Conservation (phyloP, 108 stramenopile species). For the Ochromonas danica region DNA sequence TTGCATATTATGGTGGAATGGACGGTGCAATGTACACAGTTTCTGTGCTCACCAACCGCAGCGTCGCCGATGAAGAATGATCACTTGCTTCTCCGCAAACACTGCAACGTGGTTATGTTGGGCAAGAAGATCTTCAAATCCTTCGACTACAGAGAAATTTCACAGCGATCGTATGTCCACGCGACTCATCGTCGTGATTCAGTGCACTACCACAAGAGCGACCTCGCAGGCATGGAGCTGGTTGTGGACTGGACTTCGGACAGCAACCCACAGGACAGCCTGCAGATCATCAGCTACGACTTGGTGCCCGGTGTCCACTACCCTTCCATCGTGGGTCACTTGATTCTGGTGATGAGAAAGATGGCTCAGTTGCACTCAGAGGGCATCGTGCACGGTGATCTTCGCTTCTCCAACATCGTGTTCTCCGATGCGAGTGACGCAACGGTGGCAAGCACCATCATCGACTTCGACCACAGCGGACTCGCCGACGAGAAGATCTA, state of each 20-base stretch:
- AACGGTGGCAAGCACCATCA: not conserved
- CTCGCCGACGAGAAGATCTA: conserved; percentile 1
- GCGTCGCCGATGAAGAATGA: not conserved
- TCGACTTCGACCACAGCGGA: not conserved
- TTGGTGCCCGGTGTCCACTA: conserved; percentile 8
- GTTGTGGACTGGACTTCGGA: not conserved
- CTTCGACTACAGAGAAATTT: not conserved
- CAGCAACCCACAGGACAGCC: conserved; percentile 4
- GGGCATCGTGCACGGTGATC: conserved; percentile 1
- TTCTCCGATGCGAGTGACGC: not conserved
- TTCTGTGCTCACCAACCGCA: conserved; percentile 5
- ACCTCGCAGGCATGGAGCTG: not conserved
- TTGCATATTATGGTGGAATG: conserved; percentile 1
- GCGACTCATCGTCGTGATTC: not conserved
- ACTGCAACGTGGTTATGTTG: conserved; percentile 5
- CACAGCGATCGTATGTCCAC: not conserved
- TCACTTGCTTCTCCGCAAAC: not conserved
- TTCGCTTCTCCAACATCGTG: conserved; percentile 1
- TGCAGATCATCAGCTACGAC: conserved; percentile 5
- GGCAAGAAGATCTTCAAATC: conserved; percentile 1
- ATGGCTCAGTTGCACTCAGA: not conserved
- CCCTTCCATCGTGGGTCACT: not conserved
- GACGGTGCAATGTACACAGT: not conserved
- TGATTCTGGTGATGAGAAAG: not conserved
- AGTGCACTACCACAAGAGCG: not conserved